phyloP scores from a whole-genome alignment of 2,329 filamentous ascomycete genomes.

The Corinectria fuckeliana region DNA sequence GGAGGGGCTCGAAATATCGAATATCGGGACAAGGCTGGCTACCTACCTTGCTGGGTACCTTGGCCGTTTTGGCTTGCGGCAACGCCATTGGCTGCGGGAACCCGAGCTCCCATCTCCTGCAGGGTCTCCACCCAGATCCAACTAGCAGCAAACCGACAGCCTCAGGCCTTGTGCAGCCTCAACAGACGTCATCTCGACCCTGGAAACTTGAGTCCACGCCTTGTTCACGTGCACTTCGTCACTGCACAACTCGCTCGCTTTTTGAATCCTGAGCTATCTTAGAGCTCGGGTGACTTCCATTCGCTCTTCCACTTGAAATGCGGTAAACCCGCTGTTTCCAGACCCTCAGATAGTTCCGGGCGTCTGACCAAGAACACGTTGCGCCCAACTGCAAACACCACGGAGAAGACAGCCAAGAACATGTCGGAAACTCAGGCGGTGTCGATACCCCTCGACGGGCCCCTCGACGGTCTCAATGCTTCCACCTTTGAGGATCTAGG shows the following conservation, averaged over 20 bases:
- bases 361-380: conserved; percentile 32
- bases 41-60: too few relatives aligned
- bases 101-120: background rate
- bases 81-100: conserved; percentile 2
- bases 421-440: conserved; percentile 37
- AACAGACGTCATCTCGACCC: conserved; percentile 19
- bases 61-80: background rate
- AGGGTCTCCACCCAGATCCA: conserved; percentile 5
- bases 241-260: background rate
- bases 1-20: conserved; percentile 5
- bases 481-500: conserved; percentile 35
- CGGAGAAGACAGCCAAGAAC: conserved; percentile 1
- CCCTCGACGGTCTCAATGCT: conserved; percentile 41
- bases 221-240: background rate
- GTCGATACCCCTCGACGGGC: conserved; percentile 18
- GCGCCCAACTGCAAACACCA: conserved; percentile 5
- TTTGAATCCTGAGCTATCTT: too few relatives aligned
- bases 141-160: conserved; percentile 5
- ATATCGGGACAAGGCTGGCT: background rate
- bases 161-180: conserved; percentile 3
- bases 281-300: background rate
- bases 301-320: background rate
- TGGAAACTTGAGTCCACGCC: background rate
- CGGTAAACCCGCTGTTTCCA: background rate
- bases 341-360: background rate